phyloP scores from a whole-genome alignment of 352 stramenopile species.

The Phytophthora capsici region DNA sequence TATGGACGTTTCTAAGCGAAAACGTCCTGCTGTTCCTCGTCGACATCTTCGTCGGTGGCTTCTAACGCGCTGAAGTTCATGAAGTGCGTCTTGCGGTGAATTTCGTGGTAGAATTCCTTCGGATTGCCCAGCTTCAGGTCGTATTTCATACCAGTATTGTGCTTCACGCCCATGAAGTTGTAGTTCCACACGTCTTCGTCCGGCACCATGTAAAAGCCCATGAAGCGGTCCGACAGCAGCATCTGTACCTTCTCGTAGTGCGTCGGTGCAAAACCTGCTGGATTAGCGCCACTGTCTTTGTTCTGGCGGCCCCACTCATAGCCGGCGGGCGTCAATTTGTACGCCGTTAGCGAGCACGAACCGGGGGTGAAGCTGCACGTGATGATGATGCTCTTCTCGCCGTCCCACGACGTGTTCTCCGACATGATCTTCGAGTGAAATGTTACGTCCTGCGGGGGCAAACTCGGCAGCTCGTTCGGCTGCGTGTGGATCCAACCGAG shows the following conservation, averaged over 20 bases:
- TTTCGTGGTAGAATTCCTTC: conserved; percentile 99
- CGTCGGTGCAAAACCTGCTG: conserved; percentile 94
- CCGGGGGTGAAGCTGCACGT: conserved; percentile 99
- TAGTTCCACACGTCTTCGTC: conserved; percentile 99
- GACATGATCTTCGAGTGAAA: conserved; percentile 97
- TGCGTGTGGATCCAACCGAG: conserved; percentile 99
- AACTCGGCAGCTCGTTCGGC: conserved; percentile 97
- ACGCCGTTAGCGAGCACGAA: conserved; percentile 98
- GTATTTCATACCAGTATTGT: conserved; percentile 98
- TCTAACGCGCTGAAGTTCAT: conserved; percentile 99
- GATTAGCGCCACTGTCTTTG: conserved; percentile 95
- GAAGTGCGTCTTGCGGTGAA: conserved; percentile 99
- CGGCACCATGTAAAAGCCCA: conserved; percentile 99
- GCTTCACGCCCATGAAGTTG: conserved; percentile 99
- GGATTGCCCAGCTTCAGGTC: conserved; percentile 97
- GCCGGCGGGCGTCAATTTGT: conserved; percentile 96
- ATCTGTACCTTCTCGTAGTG: conserved; percentile 99
- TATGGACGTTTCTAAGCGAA: conserved; percentile 53
- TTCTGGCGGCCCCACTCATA: conserved; percentile 99
- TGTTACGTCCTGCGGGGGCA: conserved; percentile 96
- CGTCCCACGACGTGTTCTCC: conserved; percentile 97
- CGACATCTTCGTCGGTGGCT: conserved; percentile 90
- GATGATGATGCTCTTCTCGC: conserved; percentile 98
- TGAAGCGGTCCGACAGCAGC: conserved; percentile 98
- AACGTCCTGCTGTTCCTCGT: conserved; percentile 93